Percentiles rank a stretch among this genome's conserved stretches.
Evolutionary conservation across 352 stramenopile species (phyloP).

Genomic region (Phytophthora idaei): DNA sequence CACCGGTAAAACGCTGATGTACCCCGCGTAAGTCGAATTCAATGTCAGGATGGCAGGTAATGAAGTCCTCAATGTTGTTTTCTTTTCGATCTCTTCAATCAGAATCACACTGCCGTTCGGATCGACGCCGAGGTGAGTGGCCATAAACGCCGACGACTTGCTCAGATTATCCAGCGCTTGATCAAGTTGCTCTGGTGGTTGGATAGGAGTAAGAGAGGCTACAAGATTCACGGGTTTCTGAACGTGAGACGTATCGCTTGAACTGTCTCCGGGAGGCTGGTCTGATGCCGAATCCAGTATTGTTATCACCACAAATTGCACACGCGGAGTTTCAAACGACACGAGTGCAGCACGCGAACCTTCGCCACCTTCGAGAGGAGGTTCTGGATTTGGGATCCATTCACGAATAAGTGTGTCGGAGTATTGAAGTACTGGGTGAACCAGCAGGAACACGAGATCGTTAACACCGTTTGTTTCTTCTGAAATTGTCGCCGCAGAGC

Average conservation of each 20-base stretch:
- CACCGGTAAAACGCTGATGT: constrained; percentile 31
- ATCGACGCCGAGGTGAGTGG: constrained; percentile 43
- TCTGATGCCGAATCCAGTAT: constrained; percentile 13
- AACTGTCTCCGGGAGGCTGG: constrained; percentile 34
- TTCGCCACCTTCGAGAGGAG: constrained; percentile 15
- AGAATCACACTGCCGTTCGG: constrained; percentile 53
- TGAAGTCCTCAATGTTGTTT: not conserved
- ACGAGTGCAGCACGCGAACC: constrained; percentile 7
- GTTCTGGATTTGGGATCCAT: constrained; percentile 31
- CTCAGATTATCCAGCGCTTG: constrained; percentile 17
- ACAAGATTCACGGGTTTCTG: constrained; percentile 32
- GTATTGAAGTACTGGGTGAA: constrained; percentile 45
- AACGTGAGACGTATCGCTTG: constrained; percentile 13
- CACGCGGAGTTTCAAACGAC: constrained; percentile 47
- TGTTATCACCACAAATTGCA: constrained; percentile 47
- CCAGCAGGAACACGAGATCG: constrained; percentile 41
- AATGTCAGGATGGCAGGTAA: constrained; percentile 42
- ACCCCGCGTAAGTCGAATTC: constrained; percentile 41
- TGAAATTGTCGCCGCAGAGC: constrained; percentile 41
- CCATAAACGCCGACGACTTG: constrained; percentile 24
- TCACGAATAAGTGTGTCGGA: constrained; percentile 26
- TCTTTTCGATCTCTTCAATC: constrained; percentile 41
- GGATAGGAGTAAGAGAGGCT: constrained; percentile 47
- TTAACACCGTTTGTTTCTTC: constrained; percentile 44
- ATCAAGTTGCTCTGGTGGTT: constrained; percentile 11